A percentile compares a stretch with the other conserved stretches of the same genome.
Evolutionary conservation across 1,284 basidiomycete species (phyloP).

Genomic region (Coniferiporia weirii): DNA sequence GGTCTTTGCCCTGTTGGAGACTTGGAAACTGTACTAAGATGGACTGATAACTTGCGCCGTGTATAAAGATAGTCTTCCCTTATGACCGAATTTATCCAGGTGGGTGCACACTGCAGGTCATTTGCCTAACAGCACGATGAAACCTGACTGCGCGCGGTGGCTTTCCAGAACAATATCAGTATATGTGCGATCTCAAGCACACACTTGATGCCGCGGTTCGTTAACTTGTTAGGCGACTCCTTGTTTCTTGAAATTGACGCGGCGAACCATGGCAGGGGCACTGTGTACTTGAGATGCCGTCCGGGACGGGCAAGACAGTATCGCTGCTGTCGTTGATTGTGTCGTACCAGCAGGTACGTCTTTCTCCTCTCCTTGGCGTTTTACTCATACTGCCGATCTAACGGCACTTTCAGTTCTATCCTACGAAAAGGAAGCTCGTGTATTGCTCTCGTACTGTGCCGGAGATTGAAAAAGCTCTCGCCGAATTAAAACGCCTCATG

Average conservation of each 20-base stretch:
- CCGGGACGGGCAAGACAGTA: constrained; percentile 98
- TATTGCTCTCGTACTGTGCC: constrained; percentile 99
- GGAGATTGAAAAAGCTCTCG: constrained; percentile 98
- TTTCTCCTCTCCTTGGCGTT: not conserved
- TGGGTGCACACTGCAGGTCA: constrained; percentile 29
- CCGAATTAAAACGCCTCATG: constrained; percentile 94
- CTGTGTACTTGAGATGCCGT: constrained; percentile 99
- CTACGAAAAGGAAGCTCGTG: constrained; percentile 89
- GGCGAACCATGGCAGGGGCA: constrained; percentile 58
- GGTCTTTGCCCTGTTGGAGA: constrained; percentile 21
- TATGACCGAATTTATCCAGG: constrained; percentile 89
- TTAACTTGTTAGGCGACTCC: not conserved
- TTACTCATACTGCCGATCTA: not conserved
- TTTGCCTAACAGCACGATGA: constrained; percentile 8
- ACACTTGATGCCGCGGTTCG: constrained; percentile 86
- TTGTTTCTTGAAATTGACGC: not conserved
- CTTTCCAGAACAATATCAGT: constrained; percentile 87
- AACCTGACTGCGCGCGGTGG: constrained; percentile 6
- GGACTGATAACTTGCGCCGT: constrained; percentile 9
- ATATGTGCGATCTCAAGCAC: constrained; percentile 98
- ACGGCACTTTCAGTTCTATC: constrained; percentile 66
- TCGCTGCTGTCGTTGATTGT: constrained; percentile 95
- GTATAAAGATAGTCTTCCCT: constrained; percentile 76
- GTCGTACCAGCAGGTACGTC: constrained; percentile 87
- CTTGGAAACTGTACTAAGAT: too few relatives aligned